Percentiles rank a stretch among this genome's conserved stretches.
Evolutionary conservation across 805 yeast genomes (phyloP).

Genomic region (Candida cerambycidarum): DNA sequence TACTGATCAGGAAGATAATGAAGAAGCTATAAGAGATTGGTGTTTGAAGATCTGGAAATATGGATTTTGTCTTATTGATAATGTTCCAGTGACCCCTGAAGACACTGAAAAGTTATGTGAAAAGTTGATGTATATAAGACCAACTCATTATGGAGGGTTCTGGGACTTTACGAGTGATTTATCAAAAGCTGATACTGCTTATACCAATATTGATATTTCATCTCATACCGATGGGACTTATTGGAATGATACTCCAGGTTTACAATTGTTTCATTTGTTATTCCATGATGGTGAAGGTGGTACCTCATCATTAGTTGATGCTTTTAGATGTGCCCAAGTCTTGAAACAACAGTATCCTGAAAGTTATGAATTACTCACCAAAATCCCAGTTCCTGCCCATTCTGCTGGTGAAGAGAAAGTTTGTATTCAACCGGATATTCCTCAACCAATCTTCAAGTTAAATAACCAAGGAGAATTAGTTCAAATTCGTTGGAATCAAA

Average conservation of each 20-base stretch:
- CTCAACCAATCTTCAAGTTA: constrained; percentile 59
- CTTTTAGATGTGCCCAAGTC: constrained; percentile 57
- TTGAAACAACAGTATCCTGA: constrained; percentile 49
- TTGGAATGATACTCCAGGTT: constrained; percentile 71
- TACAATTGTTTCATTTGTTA: constrained; percentile 66
- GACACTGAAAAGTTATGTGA: constrained; percentile 59
- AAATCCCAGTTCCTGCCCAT: constrained; percentile 61
- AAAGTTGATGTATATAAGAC: constrained; percentile 57
- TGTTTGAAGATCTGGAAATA: constrained; percentile 49
- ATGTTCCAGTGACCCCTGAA: constrained; percentile 59
- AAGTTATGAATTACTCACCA: constrained; percentile 49
- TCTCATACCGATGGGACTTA: constrained; percentile 75
- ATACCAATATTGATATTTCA: constrained; percentile 63
- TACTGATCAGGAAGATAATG: constrained; percentile 26
- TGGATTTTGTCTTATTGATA: constrained; percentile 63
- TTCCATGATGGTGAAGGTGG: constrained; percentile 69
- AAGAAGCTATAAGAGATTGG: constrained; percentile 54
- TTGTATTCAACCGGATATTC: constrained; percentile 55
- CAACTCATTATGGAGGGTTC: constrained; percentile 77
- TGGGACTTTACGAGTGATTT: constrained; percentile 77
- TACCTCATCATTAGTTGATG: constrained; percentile 64
- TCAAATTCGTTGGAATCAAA: constrained; percentile 71
- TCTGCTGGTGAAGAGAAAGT: constrained; percentile 70
- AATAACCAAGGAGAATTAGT: constrained; percentile 50
- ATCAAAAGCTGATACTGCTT: constrained; percentile 68